A percentile compares a stretch with the other conserved stretches of the same genome.
phyloP scores from a whole-genome alignment of 1,284 basidiomycete genomes.

The Neonothopanus nambi region DNA sequence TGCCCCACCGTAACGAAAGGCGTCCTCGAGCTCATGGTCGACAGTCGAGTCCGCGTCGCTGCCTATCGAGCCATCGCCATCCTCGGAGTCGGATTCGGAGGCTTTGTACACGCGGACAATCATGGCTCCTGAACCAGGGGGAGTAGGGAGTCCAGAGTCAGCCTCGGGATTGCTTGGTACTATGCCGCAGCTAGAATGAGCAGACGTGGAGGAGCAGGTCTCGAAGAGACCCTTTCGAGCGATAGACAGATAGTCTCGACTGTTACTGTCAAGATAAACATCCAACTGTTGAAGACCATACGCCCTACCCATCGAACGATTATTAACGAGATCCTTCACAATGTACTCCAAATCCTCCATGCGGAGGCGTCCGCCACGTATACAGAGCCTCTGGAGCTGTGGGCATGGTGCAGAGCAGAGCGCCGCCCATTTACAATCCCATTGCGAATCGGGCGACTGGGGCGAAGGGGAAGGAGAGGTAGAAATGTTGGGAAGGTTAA shows the following conservation, averaged over 20 bases:
- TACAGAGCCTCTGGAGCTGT: neutral
- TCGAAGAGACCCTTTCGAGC: too few relatives aligned
- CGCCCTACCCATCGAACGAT: neutral
- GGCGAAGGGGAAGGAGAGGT: too few relatives aligned
- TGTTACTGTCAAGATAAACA: neutral
- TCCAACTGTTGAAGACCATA: constrained; percentile 2
- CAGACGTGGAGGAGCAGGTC: too few relatives aligned
- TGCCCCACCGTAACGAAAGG: constrained; percentile 9
- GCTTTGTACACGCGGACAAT: neutral
- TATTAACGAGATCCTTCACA: neutral
- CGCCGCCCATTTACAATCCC: too few relatives aligned
- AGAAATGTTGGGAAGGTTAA: too few relatives aligned
- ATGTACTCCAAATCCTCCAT: neutral
- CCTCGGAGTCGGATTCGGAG: neutral
- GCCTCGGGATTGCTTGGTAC: neutral
- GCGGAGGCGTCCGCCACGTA: neutral
- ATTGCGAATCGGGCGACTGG: too few relatives aligned
- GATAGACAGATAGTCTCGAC: too few relatives aligned
- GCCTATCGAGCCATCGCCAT: neutral
- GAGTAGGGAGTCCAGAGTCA: neutral
- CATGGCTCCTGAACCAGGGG: neutral
- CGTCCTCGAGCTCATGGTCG: constrained; percentile 5
- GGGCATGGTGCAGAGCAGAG: neutral
- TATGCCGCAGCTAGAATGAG: neutral
- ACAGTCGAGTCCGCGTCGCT: neutral